phyloP scores from a whole-genome alignment of 306 rosid species.

The Geum urbanum region DNA sequence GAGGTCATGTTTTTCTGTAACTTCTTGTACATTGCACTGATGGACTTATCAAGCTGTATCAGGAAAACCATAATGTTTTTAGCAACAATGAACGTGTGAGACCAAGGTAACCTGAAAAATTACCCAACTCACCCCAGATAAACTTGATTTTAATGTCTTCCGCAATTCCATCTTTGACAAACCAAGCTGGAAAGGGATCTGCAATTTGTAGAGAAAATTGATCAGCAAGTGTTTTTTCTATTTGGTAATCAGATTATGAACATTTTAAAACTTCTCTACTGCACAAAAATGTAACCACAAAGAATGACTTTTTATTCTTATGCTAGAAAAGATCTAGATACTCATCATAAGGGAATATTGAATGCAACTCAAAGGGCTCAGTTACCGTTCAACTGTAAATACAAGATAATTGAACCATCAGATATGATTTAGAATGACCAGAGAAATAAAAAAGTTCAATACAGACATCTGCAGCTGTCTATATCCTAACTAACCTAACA shows the following conservation, averaged over 20 bases:
- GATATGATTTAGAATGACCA: not conserved
- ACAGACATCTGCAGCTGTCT: not conserved
- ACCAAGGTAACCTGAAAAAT: not conserved
- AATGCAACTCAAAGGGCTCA: not conserved
- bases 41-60: conserved; percentile 74
- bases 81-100: conserved; percentile 8
- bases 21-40: conserved; percentile 81
- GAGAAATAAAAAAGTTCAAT: not conserved
- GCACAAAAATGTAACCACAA: not conserved
- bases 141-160: conserved; percentile 76
- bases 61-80: conserved; percentile 14
- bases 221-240: not conserved
- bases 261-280: not conserved
- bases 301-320: not conserved
- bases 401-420: not conserved
- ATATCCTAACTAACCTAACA: not conserved
- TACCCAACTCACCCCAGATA: conserved; percentile 67
- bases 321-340: not conserved
- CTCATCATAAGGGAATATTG: not conserved
- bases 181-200: conserved; percentile 96
- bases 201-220: conserved; percentile 37
- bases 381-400: not conserved
- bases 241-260: not conserved
- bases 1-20: conserved; percentile 93
- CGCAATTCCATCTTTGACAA: conserved; percentile 83